A percentile compares a stretch with the other conserved stretches of the same genome.
Evolutionary conservation across 2,329 filamentous ascomycete genomes (phyloP).

Genomic region (Talaromyces sp.): DNA sequence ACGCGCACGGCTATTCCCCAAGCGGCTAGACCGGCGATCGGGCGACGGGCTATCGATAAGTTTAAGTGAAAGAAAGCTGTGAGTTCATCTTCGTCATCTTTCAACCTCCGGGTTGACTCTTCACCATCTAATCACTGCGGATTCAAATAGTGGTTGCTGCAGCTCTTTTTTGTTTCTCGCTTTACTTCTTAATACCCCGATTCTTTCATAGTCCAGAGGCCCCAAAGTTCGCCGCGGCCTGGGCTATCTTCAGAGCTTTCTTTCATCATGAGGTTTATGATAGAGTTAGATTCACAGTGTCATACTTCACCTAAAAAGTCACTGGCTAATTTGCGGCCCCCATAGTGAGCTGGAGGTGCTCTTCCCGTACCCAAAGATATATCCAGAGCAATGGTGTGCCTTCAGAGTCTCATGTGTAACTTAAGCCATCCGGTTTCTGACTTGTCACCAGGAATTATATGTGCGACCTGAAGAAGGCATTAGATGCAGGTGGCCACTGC

Average conservation of each 20-base stretch:
- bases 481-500: slow-evolving; percentile 91
- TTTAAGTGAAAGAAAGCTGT: slow-evolving; percentile 8
- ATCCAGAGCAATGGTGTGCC: slow-evolving; percentile 54
- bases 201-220: background rate
- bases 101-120: background rate
- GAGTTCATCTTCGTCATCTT: background rate
- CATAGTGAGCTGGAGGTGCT: slow-evolving; percentile 61
- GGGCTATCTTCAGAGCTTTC: slow-evolving; percentile 3
- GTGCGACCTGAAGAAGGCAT: slow-evolving; percentile 79
- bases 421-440: background rate
- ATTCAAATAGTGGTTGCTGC: background rate
- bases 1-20: slow-evolving; percentile 2
- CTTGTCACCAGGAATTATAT: slow-evolving; percentile 48
- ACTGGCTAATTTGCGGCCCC: background rate
- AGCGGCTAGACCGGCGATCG: background rate
- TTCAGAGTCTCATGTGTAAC: background rate
- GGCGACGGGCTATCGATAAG: background rate
- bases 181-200: background rate
- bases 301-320: background rate
- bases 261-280: slow-evolving; percentile 68
- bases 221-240: background rate
- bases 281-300: slow-evolving; percentile 49
- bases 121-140: background rate
- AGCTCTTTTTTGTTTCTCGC: background rate
- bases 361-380: slow-evolving; percentile 69